Evolutionary conservation across 164 flowering plant species (phyloP), one percentile per base, ranked within the genome.

Genomic region (Brasenia schreberi): DNA sequence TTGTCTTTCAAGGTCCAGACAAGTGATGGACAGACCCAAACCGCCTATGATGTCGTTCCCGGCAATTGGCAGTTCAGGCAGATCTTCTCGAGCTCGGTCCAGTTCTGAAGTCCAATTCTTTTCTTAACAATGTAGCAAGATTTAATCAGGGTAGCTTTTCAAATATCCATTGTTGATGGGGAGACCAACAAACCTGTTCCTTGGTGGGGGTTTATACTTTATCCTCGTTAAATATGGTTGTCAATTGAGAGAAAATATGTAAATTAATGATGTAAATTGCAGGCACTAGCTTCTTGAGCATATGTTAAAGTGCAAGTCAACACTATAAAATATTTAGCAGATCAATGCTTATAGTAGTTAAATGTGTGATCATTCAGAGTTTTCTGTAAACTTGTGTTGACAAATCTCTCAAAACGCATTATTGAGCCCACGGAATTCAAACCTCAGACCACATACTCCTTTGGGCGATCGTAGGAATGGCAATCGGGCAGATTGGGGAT

Each of bases 11-110:
- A 66, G 77, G 77, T 89, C 80, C 85, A 85, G 14, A 83, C 96
- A 1, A 77, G 79, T 4, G 96, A 91, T 69, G 95, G 95, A n/a
- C 76, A 53, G 11, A 87, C 89, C 18, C 71, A 73, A 42, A 39
- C 73, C 9, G 91, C 87, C 68, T 12, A 43, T 0, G 66, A 87
- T 62, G 64, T 85, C 19, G 88, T 70, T 18, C 92, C 97, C 4
- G 63, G 91, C 2, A 78, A 64, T 19, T 94, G 98, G 98, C 62
- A 18, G 3, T 94, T 91, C 63, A 95, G 98, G 9, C 97, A 94
- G 74, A 81, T 88, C 64, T 93, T 73, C 79, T 71, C 94, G 0
- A 86, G 82, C 77, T 27, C 52, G 2, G 68, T 83, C 0, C 93
- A 90, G 19, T 93, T 93, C 72, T 89, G 72, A 80, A 49, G 56